Base-by-base conservation (phyloP, 2,329 filamentous ascomycete genomes). In the Pseudogymnoascus sp. region DNA sequence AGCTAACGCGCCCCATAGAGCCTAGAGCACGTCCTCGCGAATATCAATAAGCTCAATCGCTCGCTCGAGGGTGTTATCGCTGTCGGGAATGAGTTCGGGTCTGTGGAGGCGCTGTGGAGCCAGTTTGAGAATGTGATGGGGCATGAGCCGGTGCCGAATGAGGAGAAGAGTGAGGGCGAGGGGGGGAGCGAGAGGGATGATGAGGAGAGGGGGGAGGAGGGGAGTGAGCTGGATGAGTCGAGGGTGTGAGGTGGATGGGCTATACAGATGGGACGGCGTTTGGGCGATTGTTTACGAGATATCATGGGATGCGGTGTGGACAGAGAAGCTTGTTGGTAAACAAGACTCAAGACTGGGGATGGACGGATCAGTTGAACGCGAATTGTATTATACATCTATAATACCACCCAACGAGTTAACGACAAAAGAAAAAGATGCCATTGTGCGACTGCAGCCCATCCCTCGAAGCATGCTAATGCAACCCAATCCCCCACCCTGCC, bases 81-180 rank as follows among this genome's bases (percentile, higher is more conserved):
- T 55, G 87, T 99, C 60, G 94, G 94, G 38, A 96, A 96, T 75
- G 94, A 99, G 72, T 97, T 99, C 76, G 88, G 90, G n/a, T 92
- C 91, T 3, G 94, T 99, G 45, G 94, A 99, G 75, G 92, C 91
- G 30, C 82, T 99, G 14, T 99, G 94, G 94, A 95, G 90, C 39
- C 91, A 96, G 71, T 97, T 99, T 72, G 94, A 99, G 77, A 90
- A 88, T 68, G 92, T 97, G 69, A 97, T 97, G 92, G 90, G 85
- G 7, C 90, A 88, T 70, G 83, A 88, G 62, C 76, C 77, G 2
- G 78, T 77, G 59, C 69, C 71, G 2, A 66, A 72, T 16, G 70
- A 67, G 11, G 67, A 70, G 14, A 66, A 67, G 35, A 61, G 66
- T 68, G 68, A 73, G 42, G 70, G 65, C 62, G 52, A 69, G 69